These are phyloP conservation scores for Polygonum aviculare DNA, from an alignment of 148 eudicot species.

Conservation along the genomic window DNA sequence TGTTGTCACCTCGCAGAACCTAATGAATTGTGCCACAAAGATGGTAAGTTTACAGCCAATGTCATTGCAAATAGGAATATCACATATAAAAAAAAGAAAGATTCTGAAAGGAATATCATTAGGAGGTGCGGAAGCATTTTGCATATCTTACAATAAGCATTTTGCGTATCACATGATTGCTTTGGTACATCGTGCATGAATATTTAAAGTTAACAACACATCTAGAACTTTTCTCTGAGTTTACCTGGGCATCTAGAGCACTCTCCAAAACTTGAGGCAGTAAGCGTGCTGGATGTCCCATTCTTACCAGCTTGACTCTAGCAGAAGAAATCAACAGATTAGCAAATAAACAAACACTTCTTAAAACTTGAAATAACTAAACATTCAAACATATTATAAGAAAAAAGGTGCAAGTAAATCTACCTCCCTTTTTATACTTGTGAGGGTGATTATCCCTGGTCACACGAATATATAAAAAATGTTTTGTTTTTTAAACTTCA, in stretches of 20 bases:
- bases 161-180: not conserved
- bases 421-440: not conserved
- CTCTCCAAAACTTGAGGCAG: conserved; percentile 94
- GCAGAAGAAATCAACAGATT: conserved; percentile 14
- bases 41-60: not conserved
- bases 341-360: not conserved
- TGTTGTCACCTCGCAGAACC: conserved; percentile 95
- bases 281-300: conserved; percentile 98
- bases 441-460: not conserved
- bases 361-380: not conserved
- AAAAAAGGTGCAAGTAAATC: not conserved
- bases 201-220: not conserved
- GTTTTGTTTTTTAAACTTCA: not conserved
- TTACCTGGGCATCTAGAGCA: conserved; percentile 92
- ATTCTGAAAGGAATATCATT: not conserved
- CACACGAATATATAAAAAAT: not conserved
- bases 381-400: not conserved
- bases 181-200: not conserved
- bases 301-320: conserved; percentile 91
- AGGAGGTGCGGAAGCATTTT: not conserved
- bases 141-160: not conserved
- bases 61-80: not conserved
- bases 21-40: conserved; percentile 20
- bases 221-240: not conserved
- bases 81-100: not conserved